Base-by-base conservation (phyloP, 116 monocot species). In the Papilionanthe hybrid region DNA sequence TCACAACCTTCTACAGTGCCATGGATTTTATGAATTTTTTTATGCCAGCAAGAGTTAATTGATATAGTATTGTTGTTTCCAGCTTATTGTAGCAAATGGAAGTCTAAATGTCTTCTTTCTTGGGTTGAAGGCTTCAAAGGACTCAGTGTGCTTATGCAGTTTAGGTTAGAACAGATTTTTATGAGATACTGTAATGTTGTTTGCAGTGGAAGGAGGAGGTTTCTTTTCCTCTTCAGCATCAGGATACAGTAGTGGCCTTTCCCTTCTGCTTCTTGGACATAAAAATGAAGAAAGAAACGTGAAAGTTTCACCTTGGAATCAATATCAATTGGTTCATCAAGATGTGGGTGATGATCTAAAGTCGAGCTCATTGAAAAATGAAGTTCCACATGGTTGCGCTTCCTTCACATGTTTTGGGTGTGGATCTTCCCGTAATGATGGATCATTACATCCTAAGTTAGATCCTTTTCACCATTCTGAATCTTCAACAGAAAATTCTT, bases 171-270 rank as follows among this genome's bases (percentile, higher is more conserved):
- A 60, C 23, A 78, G 57, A 78, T 20, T 41, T 58, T 60, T 23
- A 56, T 32, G 90, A 96, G 68, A 81, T 42, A 81, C 60, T 72
- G 77, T 58, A 57, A 94, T 96, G 94, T 79, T 94, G 44, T 81
- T 96, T 42, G 86, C 96, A 50, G 92, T 92, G 30, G 94, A 92
- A 92, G 96, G 96, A 84, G 93, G 96, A 66, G 94, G 92, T 9
- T 91, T 96, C 82, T 92, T 96, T 81, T 92, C 94, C 71, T 92
- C 96, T 55, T 96, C 94, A 65, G 92, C 94, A 18, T 89, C 96
- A 41, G 96, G 94, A 27, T 96, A 93, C 76, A 90, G 92, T 77
- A 91, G 84, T 69, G 92, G 94, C 19, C 81, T 94, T 55, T 44
- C 82, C 0, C 84, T 91, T 83, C 75, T 96, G 71, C 78, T 96